Evolutionary conservation across 2,329 filamentous ascomycete species (phyloP).

Genomic region (Alternaria angustiovoidea): DNA sequence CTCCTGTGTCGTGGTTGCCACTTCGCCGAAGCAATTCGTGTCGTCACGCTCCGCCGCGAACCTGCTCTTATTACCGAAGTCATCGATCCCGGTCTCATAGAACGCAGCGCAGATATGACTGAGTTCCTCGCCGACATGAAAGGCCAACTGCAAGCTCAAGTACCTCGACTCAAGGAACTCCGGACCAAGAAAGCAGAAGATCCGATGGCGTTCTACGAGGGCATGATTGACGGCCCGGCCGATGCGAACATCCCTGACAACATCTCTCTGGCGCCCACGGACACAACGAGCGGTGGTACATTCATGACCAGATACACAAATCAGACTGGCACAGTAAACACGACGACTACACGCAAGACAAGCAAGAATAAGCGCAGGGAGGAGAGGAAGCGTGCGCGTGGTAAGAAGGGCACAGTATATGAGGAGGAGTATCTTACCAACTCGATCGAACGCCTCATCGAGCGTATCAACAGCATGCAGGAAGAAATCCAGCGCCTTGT

Average conservation of each 20-base stretch:
- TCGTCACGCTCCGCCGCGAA: slow-evolving; percentile 69
- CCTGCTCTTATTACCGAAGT: slow-evolving; percentile 70
- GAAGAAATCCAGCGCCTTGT: slow-evolving; percentile 78
- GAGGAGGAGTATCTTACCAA: slow-evolving; percentile 97
- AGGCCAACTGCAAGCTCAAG: slow-evolving; percentile 80
- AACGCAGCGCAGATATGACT: slow-evolving; percentile 81
- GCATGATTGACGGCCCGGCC: slow-evolving; percentile 53
- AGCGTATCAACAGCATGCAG: slow-evolving; percentile 76
- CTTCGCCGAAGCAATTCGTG: slow-evolving; percentile 87
- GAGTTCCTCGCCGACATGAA: slow-evolving; percentile 95
- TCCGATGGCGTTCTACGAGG: slow-evolving; percentile 87
- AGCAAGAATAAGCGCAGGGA: slow-evolving; percentile 88
- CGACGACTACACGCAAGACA: slow-evolving; percentile 78
- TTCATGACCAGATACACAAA: slow-evolving; percentile 94
- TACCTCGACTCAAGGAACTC: slow-evolving; percentile 84
- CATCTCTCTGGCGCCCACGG: slow-evolving; percentile 86
- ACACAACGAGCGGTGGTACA: slow-evolving; percentile 78
- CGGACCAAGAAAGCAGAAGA: slow-evolving; percentile 82
- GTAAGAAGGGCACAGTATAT: slow-evolving; percentile 96
- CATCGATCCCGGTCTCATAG: slow-evolving; percentile 80
- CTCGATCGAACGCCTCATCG: slow-evolving; percentile 81
- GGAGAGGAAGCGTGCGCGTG: slow-evolving; percentile 92
- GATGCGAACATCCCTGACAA: slow-evolving; percentile 83
- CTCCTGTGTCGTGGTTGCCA: slow-evolving; percentile 85
- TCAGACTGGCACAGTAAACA: slow-evolving; percentile 75